These are phyloP conservation scores for Chalaropsis thielavioides DNA, from an alignment of 2,329 filamentous ascomycete genomes.

Conservation along the genomic window DNA sequence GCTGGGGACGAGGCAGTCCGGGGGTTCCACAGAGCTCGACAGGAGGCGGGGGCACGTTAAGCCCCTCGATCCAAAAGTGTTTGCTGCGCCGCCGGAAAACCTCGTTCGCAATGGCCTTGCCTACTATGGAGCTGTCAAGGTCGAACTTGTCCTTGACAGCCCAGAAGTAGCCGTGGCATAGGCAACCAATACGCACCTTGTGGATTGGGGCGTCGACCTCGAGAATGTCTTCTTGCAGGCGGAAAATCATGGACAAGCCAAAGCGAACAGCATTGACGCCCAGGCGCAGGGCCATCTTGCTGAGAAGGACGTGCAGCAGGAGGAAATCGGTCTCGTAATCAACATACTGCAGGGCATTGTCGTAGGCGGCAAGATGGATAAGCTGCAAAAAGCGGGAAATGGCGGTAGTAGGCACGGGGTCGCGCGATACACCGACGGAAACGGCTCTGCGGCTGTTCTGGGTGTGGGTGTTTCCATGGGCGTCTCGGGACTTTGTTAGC, in stretches of 20 bases:
- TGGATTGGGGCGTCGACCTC: slow-evolving; percentile 49
- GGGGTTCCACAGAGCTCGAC: slow-evolving; percentile 47
- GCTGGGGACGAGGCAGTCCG: slow-evolving; percentile 31
- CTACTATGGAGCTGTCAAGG: slow-evolving; percentile 55
- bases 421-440: slow-evolving; percentile 50
- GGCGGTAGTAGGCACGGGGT: slow-evolving; percentile 26
- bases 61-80: slow-evolving; percentile 62
- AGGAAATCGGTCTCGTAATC: slow-evolving; percentile 61
- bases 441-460: slow-evolving; percentile 43
- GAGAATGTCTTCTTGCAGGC: slow-evolving; percentile 71
- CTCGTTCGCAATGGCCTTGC: slow-evolving; percentile 59
- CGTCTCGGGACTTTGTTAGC: slow-evolving; percentile 22
- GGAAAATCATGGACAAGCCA: slow-evolving; percentile 77
- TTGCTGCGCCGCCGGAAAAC: slow-evolving; percentile 59
- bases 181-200: slow-evolving; percentile 66
- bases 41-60: slow-evolving; percentile 54
- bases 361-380: slow-evolving; percentile 78
- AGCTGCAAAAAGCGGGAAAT: slow-evolving; percentile 65
- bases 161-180: slow-evolving; percentile 86
- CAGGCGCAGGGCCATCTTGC: slow-evolving; percentile 57
- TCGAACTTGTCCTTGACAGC: slow-evolving; percentile 62
- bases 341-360: slow-evolving; percentile 62
- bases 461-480: slow-evolving; percentile 21
- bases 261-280: slow-evolving; percentile 69
- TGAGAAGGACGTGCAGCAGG: slow-evolving; percentile 61